Percentiles rank a stretch among this genome's conserved stretches.
Evolutionary conservation across 345 rosid genomes (phyloP).

Genomic region (Turnera subulata): DNA sequence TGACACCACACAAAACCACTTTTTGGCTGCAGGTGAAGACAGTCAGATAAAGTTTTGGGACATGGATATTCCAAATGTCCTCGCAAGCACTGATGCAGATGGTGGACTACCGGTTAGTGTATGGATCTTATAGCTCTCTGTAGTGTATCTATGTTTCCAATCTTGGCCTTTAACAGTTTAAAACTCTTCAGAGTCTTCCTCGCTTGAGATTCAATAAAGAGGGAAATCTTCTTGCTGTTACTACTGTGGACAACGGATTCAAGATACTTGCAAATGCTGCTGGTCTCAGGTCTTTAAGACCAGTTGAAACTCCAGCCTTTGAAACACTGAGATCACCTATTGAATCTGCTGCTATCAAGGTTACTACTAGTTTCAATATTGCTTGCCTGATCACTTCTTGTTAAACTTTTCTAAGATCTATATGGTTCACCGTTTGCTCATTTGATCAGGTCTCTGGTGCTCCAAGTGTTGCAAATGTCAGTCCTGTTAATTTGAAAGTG

Average conservation of each 20-base stretch:
- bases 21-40: conserved; percentile 90
- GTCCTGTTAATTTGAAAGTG: conserved; percentile 63
- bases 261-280: conserved; percentile 77
- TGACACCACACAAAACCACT: conserved; percentile 80
- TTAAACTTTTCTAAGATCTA: conserved; percentile 10
- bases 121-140: conserved; percentile 11
- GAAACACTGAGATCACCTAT: conserved; percentile 62
- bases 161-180: conserved; percentile 7
- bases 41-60: conserved; percentile 89
- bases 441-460: conserved; percentile 56
- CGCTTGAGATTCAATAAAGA: conserved; percentile 79
- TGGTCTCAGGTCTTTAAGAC: conserved; percentile 63
- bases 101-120: conserved; percentile 85
- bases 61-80: conserved; percentile 59
- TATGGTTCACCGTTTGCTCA: conserved; percentile 7
- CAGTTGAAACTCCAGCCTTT: conserved; percentile 51
- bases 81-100: conserved; percentile 63
- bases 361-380: conserved; percentile 10
- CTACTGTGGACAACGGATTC: conserved; percentile 81
- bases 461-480: conserved; percentile 43
- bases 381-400: conserved; percentile 10
- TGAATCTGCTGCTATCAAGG: conserved; percentile 61
- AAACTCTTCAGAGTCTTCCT: conserved; percentile 56
- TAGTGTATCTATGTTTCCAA: conserved; percentile 3
- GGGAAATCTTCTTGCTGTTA: conserved; percentile 86